phyloP scores from a whole-genome alignment of 257 asterid genomes.

The Solanum neorickii region DNA sequence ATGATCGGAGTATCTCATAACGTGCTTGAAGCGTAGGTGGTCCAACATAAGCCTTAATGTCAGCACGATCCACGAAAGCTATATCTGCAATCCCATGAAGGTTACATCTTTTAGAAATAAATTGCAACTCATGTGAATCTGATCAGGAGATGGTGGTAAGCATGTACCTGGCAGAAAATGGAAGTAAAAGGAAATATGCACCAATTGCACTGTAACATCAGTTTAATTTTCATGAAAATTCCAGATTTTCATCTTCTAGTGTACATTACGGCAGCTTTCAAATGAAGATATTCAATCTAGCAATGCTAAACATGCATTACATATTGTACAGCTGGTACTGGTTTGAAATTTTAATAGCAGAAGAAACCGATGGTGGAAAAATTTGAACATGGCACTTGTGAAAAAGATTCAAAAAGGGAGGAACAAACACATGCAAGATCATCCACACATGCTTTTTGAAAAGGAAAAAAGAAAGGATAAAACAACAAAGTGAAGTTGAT shows the following conservation, averaged over 20 bases:
- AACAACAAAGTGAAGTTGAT: neutral
- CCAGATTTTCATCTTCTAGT: neutral
- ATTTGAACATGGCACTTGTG: neutral
- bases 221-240: neutral
- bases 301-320: neutral
- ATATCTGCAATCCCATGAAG: constrained; percentile 49
- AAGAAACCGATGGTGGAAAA: neutral
- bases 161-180: neutral
- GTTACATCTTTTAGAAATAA: neutral
- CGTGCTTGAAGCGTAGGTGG: constrained; percentile 98
- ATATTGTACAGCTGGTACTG: neutral
- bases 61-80: constrained; percentile 98
- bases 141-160: neutral
- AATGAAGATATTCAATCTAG: neutral
- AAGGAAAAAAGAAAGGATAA: neutral
- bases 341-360: neutral
- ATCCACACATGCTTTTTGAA: neutral
- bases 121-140: neutral
- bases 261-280: neutral
- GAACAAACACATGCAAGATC: neutral
- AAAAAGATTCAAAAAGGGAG: neutral
- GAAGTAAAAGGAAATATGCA: neutral
- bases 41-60: constrained; percentile 93
- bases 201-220: neutral
- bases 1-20: constrained; percentile 83